Evolutionary conservation across 768 basidiomycete genomes (phyloP), one percentile per base, ranked within the genome.

Genomic region (Pilatotrama ljubarskyi): DNA sequence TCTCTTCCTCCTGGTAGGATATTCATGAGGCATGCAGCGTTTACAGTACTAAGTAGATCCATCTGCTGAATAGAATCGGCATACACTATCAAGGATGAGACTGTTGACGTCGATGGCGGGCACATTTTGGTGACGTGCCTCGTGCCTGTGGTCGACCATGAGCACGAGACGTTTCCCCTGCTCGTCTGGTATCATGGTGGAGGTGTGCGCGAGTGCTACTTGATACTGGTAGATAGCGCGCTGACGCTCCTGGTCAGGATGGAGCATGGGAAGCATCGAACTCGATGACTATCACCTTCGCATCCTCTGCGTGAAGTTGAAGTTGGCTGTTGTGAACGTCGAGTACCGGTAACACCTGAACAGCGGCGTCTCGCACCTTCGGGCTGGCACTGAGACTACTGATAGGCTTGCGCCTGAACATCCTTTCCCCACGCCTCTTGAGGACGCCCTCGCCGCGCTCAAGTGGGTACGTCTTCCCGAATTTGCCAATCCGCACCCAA

Each of bases 371-470:
- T 8, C 2, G 22, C 24, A 25, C 22, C 18, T 32, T 32, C 29
- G 5, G n/a, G n/a, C 29, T 10, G 4, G 29, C 29, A 10, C 29
- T 32, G 29, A 32, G 5, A 10, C n/a, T 4, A 10, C 29, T 32
- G 29, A 32, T 41, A 68, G 71, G 40, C 63, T 68, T 1, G 70
- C 70, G 3, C 71, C 71, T 4, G 71, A 72, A 52, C 55, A 66
- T 57, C 64, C 57, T 8, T 70, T 68, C 46, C 68, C 67, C 9
- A 59, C 58, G 15, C 54, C 44, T 6, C 17, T 65, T 20, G 60
- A 70, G n/a, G 71, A 71, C 54, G 56, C 53, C 36, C 60, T 55
- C 13, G 56, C 65, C 2, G 65, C 69, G 20, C 25, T 72, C 22
- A 67, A 67, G 68, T 68, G 68, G 66, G 66, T 66, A 47, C 2